Percentiles rank a stretch among this genome's conserved stretches.
Evolutionary conservation across 2,329 filamentous ascomycete species (phyloP).

Genomic region (Pseudogymnoascus sp.): DNA sequence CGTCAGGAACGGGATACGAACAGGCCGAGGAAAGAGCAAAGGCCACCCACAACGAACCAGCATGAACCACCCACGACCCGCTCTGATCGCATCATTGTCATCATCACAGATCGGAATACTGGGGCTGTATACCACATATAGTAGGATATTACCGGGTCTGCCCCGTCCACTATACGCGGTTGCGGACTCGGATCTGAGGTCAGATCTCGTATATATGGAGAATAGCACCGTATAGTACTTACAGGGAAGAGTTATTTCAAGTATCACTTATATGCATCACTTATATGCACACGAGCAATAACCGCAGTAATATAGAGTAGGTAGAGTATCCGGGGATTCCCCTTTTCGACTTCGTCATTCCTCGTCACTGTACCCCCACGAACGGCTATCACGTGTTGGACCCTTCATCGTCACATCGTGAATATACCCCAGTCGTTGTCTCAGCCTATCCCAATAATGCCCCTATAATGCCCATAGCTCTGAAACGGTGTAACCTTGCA

Average conservation of each 20-base stretch:
- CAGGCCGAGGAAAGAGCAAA: not conserved
- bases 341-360: not conserved
- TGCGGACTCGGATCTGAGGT: not conserved
- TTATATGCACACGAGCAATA: not conserved
- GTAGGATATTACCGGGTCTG: not conserved
- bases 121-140: not conserved
- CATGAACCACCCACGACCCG: not conserved
- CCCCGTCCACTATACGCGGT: not conserved
- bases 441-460: not conserved
- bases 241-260: not conserved
- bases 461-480: not conserved
- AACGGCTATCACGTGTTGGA: not conserved
- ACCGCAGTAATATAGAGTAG: not conserved
- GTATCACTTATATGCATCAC: not conserved
- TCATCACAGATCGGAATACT: not conserved
- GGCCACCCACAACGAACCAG: not conserved
- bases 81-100: constrained; percentile 4
- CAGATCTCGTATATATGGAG: constrained; percentile 1
- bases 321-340: not conserved
- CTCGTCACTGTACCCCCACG: not conserved
- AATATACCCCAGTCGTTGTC: not conserved
- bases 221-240: not conserved
- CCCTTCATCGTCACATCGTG: not conserved
- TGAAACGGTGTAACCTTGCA: not conserved
- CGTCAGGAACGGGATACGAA: constrained; percentile 1